Evolutionary conservation across 1,139 yeast species (phyloP).

Genomic region (Sugiyamaella xylanicola): DNA sequence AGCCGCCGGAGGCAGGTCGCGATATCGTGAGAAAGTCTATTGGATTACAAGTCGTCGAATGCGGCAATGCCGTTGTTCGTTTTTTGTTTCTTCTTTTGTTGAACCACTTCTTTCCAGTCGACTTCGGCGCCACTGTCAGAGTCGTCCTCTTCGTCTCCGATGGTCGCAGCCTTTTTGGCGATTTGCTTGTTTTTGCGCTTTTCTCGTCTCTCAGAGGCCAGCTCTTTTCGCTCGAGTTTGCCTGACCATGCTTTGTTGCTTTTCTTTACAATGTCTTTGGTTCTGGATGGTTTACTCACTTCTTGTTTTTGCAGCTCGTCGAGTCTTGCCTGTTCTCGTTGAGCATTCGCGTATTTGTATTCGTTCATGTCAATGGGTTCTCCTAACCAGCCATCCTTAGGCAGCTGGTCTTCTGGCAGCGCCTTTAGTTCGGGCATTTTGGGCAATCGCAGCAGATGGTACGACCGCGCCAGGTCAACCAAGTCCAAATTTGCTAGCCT

Average conservation of each 20-base stretch:
- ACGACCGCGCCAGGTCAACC: slow-evolving; percentile 68
- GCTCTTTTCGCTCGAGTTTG: slow-evolving; percentile 63
- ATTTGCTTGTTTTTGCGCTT: slow-evolving; percentile 64
- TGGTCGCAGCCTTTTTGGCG: slow-evolving; percentile 49
- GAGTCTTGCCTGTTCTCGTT: slow-evolving; percentile 63
- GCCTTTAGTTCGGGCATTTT: slow-evolving; percentile 86
- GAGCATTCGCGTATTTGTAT: slow-evolving; percentile 63
- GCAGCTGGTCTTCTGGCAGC: slow-evolving; percentile 48
- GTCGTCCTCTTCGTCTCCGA: slow-evolving; percentile 41
- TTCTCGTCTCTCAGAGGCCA: slow-evolving; percentile 61
- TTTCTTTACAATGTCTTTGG: slow-evolving; percentile 54
- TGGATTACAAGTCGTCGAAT: slow-evolving; percentile 68
- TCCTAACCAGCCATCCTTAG: slow-evolving; percentile 69
- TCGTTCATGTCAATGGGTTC: slow-evolving; percentile 60
- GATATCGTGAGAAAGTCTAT: neutral
- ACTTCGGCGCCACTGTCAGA: slow-evolving; percentile 58
- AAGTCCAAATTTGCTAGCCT: slow-evolving; percentile 72
- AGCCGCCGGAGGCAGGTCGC: slow-evolving; percentile 3
- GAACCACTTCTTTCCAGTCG: slow-evolving; percentile 89
- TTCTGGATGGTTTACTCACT: slow-evolving; percentile 53
- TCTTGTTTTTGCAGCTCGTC: slow-evolving; percentile 57
- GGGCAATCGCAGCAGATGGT: slow-evolving; percentile 82
- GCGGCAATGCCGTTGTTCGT: slow-evolving; percentile 51
- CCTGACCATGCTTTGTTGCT: slow-evolving; percentile 77
- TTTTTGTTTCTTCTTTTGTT: slow-evolving; percentile 62